A percentile compares a stretch with the other conserved stretches of the same genome.
These are phyloP conservation scores for Mucor circinelloides DNA, from an alignment of 371 early-diverging fungal species.

Conservation along the genomic window DNA sequence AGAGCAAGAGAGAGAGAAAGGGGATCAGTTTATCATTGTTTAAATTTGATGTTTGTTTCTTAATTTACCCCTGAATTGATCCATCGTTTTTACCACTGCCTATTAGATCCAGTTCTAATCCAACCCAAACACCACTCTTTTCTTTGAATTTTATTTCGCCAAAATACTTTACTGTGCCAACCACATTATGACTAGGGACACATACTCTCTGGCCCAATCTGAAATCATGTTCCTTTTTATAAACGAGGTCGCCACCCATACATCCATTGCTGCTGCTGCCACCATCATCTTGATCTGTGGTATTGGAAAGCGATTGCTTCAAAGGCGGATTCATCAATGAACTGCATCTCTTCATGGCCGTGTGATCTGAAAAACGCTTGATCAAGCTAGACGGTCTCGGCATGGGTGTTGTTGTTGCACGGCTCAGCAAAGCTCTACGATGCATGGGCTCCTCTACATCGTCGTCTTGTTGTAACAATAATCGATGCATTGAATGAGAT, in stretches of 20 bases:
- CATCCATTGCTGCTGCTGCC: background rate
- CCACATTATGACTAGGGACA: constrained; percentile 9
- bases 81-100: constrained; percentile 86
- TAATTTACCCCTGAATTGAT: constrained; percentile 64
- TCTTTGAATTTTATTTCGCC: constrained; percentile 18
- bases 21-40: background rate
- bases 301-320: background rate
- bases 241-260: background rate
- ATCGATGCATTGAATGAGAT: constrained; percentile 18
- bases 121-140: constrained; percentile 63
- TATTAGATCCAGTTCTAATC: constrained; percentile 73
- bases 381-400: constrained; percentile 4
- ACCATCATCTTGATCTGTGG: background rate
- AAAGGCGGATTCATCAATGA: constrained; percentile 6
- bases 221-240: constrained; percentile 1
- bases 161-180: constrained; percentile 66
- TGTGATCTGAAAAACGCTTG: constrained; percentile 8
- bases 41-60: background rate
- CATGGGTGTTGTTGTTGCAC: constrained; percentile 18
- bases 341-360: background rate
- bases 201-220: constrained; percentile 17
- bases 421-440: constrained; percentile 6
- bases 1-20: background rate
- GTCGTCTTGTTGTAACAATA: constrained; percentile 7
- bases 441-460: background rate